Percentiles rank a stretch among this genome's conserved stretches.
phyloP scores from a whole-genome alignment of 306 rosid species.

The Cicer chorassanicum region DNA sequence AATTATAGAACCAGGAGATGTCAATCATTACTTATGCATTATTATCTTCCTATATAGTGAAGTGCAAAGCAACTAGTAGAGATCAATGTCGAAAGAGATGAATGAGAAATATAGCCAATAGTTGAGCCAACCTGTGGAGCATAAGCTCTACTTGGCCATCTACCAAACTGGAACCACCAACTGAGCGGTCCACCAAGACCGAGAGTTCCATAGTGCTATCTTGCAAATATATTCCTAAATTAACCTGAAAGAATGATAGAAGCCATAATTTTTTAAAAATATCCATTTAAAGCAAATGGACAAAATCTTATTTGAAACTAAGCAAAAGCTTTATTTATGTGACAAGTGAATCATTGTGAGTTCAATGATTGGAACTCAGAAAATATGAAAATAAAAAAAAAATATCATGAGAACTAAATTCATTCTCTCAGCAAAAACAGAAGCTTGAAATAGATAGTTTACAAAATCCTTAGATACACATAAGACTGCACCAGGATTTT shows the following conservation, averaged over 20 bases:
- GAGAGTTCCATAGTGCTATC: slow-evolving; percentile 69
- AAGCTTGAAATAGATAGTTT: slow-evolving; percentile 14
- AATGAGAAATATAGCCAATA: slow-evolving; percentile 27
- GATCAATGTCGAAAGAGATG: slow-evolving; percentile 19
- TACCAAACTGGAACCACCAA: slow-evolving; percentile 82
- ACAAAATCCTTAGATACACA: slow-evolving; percentile 27
- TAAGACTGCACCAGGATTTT: slow-evolving; percentile 4
- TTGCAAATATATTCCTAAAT: slow-evolving; percentile 71
- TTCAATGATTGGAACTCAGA: slow-evolving; percentile 35
- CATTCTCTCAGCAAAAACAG: slow-evolving; percentile 9
- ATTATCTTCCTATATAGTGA: slow-evolving; percentile 20
- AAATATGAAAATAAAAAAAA: slow-evolving; percentile 3
- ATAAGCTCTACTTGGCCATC: slow-evolving; percentile 86
- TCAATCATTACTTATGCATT: slow-evolving; percentile 7
- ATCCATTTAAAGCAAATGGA: slow-evolving; percentile 22
- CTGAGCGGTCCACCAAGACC: slow-evolving; percentile 76
- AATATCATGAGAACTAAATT: slow-evolving; percentile 25
- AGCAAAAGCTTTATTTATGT: slow-evolving; percentile 22
- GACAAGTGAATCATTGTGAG: slow-evolving; percentile 22
- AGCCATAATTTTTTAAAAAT: slow-evolving; percentile 35
- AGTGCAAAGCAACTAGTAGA: slow-evolving; percentile 31
- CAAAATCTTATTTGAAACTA: slow-evolving; percentile 37
- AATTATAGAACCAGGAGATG: slow-evolving; percentile 38
- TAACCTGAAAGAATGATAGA: slow-evolving; percentile 58
- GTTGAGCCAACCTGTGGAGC: slow-evolving; percentile 68